Percentiles rank a stretch among this genome's conserved stretches.
Evolutionary conservation across 2,329 filamentous ascomycete genomes (phyloP).

Genomic region (Bipolaris cookei): DNA sequence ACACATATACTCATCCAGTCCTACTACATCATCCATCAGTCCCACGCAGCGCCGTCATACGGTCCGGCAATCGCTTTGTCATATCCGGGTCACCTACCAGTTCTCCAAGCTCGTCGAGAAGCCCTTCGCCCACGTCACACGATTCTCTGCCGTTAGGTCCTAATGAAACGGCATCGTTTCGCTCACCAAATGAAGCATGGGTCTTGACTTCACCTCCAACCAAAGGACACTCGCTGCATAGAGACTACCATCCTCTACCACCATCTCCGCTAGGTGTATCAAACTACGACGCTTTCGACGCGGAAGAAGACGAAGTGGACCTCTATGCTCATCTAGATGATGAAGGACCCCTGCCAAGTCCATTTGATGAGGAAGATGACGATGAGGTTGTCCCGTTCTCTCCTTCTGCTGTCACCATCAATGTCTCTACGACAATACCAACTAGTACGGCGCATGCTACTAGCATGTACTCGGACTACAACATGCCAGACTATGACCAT

Average conservation of each 20-base stretch:
- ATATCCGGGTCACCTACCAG: slow-evolving; percentile 23
- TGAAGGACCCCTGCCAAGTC: slow-evolving; percentile 20
- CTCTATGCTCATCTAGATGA: slow-evolving; percentile 42
- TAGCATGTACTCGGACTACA: slow-evolving; percentile 1
- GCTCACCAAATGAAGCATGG: slow-evolving; percentile 46
- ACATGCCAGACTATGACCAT: slow-evolving; percentile 33
- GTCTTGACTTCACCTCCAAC: slow-evolving; percentile 16
- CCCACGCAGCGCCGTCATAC: slow-evolving; percentile 22
- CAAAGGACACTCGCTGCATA: slow-evolving; percentile 24
- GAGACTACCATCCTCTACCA: slow-evolving; percentile 43
- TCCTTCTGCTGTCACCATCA: slow-evolving; percentile 17
- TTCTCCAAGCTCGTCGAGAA: slow-evolving; percentile 26
- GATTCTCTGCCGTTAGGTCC: not conserved
- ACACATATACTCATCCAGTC: slow-evolving; percentile 41
- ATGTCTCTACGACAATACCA: slow-evolving; percentile 10
- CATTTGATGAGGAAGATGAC: slow-evolving; percentile 21
- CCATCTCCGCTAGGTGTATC: slow-evolving; percentile 50
- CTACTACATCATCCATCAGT: slow-evolving; percentile 19
- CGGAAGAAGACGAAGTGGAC: slow-evolving; percentile 43
- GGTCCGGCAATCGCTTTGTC: slow-evolving; percentile 22
- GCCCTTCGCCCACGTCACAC: slow-evolving; percentile 27
- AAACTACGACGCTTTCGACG: slow-evolving; percentile 54
- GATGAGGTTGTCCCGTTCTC: slow-evolving; percentile 25
- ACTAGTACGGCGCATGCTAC: slow-evolving; percentile 7
- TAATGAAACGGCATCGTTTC: slow-evolving; percentile 18